Conservation (phyloP, 2,329 filamentous ascomycete genomes). For the Colletotrichum abscissum region DNA sequence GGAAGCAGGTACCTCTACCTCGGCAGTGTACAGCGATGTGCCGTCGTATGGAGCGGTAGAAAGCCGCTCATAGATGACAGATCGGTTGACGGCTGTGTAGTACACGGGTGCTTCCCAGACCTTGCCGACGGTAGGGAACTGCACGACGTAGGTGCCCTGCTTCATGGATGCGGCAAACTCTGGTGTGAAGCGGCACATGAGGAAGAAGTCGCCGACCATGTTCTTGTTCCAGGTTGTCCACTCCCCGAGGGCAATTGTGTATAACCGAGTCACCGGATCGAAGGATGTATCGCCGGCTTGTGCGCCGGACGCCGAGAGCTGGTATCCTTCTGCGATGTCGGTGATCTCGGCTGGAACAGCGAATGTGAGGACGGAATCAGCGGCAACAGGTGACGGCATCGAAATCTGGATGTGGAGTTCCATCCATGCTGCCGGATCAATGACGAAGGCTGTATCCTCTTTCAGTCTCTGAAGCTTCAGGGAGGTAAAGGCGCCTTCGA, state of each 20-base stretch:
- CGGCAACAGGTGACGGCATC: constrained; percentile 6
- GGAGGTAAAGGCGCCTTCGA: constrained; percentile 15
- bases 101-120: constrained; percentile 1
- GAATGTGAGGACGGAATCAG: constrained; percentile 20
- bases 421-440: constrained; percentile 28
- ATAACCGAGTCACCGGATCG: constrained; percentile 11
- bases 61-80: constrained; percentile 14
- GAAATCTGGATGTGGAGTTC: constrained; percentile 30
- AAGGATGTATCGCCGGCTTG: constrained; percentile 8
- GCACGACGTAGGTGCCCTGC: constrained; percentile 27
- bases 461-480: constrained; percentile 22
- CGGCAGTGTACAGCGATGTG: constrained; percentile 4
- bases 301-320: background rate
- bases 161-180: constrained; percentile 16
- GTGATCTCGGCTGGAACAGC: constrained; percentile 23
- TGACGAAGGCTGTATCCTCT: constrained; percentile 3
- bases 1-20: constrained; percentile 17
- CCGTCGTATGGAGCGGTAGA: constrained; percentile 14
- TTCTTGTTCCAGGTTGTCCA: constrained; percentile 35
- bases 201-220: constrained; percentile 32
- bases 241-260: constrained; percentile 4
- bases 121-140: constrained; percentile 26
- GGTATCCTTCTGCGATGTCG: constrained; percentile 12
- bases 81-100: constrained; percentile 23
- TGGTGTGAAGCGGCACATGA: constrained; percentile 31